Evolutionary conservation across 2,329 filamentous ascomycete genomes (phyloP), one percentile per base, ranked within the genome.

Genomic region (Xylariaceae sp.): DNA sequence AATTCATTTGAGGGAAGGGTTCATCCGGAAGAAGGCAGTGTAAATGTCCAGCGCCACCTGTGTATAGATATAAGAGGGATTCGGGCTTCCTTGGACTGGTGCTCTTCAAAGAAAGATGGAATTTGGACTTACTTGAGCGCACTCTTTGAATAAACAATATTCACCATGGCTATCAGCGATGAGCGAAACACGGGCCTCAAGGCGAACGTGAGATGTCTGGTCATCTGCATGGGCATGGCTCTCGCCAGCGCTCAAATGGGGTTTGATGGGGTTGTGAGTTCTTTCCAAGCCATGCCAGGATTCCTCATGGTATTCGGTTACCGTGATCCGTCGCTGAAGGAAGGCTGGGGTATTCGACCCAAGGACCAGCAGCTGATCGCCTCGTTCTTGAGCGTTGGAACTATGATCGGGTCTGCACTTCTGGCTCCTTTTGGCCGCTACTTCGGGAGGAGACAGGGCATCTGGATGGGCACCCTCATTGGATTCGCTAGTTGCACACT

Each of bases 361-460:
- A 11, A 26, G 22, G 22, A 50, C 4, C 55, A 58, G 36, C 55
- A 58, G 38, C 49, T 58, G 6, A 52, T 58, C 17, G 49, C 48
- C 7, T 58, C 54, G 26, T 53, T 51, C 35, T 41, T 58, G 18
- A 57, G 56, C 34, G 39, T 55, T 17, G 55, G 52, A 9, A 53
- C 52, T 22, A 55, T 60, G 19, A 34, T 56, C 29, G 53, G 53
- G 8, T 48, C 52, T 11, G 31, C 53, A 8, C 48, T 59, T 13
- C 41, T 49, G 9, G 41, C 44, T 1, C 45, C 50, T 4, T 52
- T 55, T 22, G 49, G 51, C 18, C 47, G 47, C 22, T 49, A 40
- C 38, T 54, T 51, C 34, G 55, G 54, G 8, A 48, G 55, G n/a
- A 46, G 48, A n/a, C 45, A 44, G 3, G 54, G 46, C 22, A 55